phyloP scores from a whole-genome alignment of 495 filamentous ascomycete species.

The Coniosporium apollinis region DNA sequence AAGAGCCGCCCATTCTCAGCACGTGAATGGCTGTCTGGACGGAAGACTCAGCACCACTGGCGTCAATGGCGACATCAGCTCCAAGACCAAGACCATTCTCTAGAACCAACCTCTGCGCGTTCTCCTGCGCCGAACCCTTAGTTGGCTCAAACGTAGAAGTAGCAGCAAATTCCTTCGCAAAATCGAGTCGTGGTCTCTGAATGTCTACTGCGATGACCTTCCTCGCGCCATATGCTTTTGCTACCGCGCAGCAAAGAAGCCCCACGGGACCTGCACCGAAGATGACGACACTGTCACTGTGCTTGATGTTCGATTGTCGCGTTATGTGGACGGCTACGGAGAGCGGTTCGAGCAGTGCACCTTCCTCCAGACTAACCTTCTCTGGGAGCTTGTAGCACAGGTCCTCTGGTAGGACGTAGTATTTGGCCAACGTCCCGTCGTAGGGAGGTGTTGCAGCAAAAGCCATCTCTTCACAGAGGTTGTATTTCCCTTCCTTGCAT shows the following conservation, averaged over 20 bases:
- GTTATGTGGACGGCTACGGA: constrained; percentile 38
- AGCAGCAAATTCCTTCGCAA: constrained; percentile 33
- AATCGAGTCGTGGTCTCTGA: constrained; percentile 31
- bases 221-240: constrained; percentile 34
- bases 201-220: constrained; percentile 40
- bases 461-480: constrained; percentile 34
- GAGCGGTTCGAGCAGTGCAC: constrained; percentile 38
- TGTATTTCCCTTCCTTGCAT: constrained; percentile 36
- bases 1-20: constrained; percentile 36
- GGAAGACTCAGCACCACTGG: constrained; percentile 36
- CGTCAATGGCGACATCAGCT: constrained; percentile 40
- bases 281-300: constrained; percentile 34
- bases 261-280: constrained; percentile 41
- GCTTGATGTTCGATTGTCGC: constrained; percentile 28
- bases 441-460: constrained; percentile 39
- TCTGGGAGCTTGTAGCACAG: constrained; percentile 38
- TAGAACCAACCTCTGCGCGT: constrained; percentile 26
- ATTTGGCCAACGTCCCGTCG: constrained; percentile 38
- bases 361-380: constrained; percentile 30
- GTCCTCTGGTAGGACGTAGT: constrained; percentile 37
- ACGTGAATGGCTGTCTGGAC: constrained; percentile 34
- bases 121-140: constrained; percentile 19
- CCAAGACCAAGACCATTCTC: constrained; percentile 31
- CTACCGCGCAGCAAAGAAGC: constrained; percentile 35
- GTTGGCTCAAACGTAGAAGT: constrained; percentile 10